Conservation (phyloP, 2,329 filamentous ascomycete genomes). For the Hypocreales sp. region DNA sequence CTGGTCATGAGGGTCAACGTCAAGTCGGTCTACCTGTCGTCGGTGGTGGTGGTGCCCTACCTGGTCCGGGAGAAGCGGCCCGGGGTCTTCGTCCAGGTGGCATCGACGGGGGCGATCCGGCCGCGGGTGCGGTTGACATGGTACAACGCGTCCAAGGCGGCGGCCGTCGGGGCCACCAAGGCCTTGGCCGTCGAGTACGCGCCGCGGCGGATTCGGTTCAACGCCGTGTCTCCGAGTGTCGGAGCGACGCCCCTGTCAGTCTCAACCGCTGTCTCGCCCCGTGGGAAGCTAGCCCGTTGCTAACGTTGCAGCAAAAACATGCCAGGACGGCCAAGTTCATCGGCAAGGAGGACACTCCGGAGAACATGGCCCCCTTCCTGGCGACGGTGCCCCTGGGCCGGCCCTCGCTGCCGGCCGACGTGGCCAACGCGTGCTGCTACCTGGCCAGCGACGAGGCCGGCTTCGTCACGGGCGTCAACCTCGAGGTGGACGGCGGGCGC, state of each 20-base stretch:
- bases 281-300: no score
- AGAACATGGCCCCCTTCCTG: slow-evolving; percentile 40
- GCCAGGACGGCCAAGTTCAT: slow-evolving; percentile 32
- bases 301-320: no score
- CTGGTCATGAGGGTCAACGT: slow-evolving; percentile 54
- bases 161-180: slow-evolving; percentile 43
- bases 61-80: slow-evolving; percentile 40
- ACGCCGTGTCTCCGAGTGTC: slow-evolving; percentile 53
- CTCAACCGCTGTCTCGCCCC: no score
- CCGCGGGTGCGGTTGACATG: slow-evolving; percentile 49
- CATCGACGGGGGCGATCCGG: slow-evolving; percentile 43
- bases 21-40: slow-evolving; percentile 47
- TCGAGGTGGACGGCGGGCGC: slow-evolving; percentile 29
- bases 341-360: slow-evolving; percentile 45
- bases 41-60: slow-evolving; percentile 42
- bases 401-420: slow-evolving; percentile 42
- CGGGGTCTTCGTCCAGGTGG: slow-evolving; percentile 49
- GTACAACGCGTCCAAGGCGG: slow-evolving; percentile 57
- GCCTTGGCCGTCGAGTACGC: slow-evolving; percentile 57
- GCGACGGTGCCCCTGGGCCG: slow-evolving; percentile 38
- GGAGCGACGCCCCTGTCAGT: slow-evolving; percentile 45
- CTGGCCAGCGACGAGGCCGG: slow-evolving; percentile 55
- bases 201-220: slow-evolving; percentile 56
- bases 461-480: slow-evolving; percentile 58
- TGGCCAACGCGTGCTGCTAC: slow-evolving; percentile 57